phyloP scores from a whole-genome alignment of 108 stramenopile genomes.

The Cyclotella sp. region DNA sequence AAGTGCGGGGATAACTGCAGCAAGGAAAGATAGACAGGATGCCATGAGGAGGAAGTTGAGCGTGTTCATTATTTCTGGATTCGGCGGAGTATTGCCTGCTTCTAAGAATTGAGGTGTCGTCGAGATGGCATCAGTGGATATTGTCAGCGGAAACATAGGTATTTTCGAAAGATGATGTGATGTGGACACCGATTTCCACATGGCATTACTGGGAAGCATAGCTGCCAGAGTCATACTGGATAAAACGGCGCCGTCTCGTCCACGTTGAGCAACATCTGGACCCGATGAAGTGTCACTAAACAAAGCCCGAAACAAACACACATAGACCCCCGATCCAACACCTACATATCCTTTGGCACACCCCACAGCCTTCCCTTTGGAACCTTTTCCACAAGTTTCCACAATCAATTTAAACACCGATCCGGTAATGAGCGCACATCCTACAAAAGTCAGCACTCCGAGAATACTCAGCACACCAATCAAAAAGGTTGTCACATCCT shows the following conservation, averaged over 20 bases:
- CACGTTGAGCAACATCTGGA: background rate
- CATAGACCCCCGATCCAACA: slow-evolving; percentile 70
- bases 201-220: background rate
- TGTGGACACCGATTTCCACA: background rate
- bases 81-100: slow-evolving; percentile 2
- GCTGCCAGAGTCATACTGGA: background rate
- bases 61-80: slow-evolving; percentile 29
- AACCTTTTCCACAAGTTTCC: slow-evolving; percentile 64
- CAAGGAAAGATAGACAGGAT: slow-evolving; percentile 65
- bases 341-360: slow-evolving; percentile 90
- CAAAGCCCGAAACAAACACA: slow-evolving; percentile 66
- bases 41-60: slow-evolving; percentile 87
- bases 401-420: slow-evolving; percentile 85
- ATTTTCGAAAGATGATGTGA: background rate
- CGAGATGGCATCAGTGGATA: background rate
- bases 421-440: slow-evolving; percentile 79
- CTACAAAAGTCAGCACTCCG: slow-evolving; percentile 67
- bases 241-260: background rate
- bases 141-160: too few species aligned
- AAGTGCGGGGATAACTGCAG: slow-evolving; percentile 65
- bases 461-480: slow-evolving; percentile 61
- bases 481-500: slow-evolving; percentile 15
- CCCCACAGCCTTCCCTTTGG: slow-evolving; percentile 84
- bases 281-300: slow-evolving; percentile 21
- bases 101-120: background rate